A percentile compares a stretch with the other conserved stretches of the same genome.
Evolutionary conservation across 129 eudicot species (phyloP).

Genomic region (Lonicera japonica): DNA sequence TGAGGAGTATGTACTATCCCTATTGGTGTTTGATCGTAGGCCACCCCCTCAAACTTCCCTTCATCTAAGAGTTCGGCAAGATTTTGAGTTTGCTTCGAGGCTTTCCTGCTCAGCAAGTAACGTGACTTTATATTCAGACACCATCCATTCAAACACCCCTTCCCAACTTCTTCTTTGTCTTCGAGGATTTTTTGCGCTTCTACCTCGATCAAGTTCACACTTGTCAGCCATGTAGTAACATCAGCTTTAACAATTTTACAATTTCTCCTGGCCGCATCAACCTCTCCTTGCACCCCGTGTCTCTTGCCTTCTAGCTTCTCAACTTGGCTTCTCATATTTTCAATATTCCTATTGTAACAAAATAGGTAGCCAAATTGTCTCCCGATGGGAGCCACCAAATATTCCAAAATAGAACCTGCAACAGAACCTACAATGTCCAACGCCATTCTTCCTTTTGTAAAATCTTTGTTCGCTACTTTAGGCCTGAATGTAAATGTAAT

Average conservation of each 20-base stretch:
- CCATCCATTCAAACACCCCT: no score
- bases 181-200: neutral
- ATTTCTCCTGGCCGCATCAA: constrained; percentile 9
- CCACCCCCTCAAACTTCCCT: neutral
- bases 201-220: neutral
- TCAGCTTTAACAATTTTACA: neutral
- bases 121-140: constrained; percentile 6
- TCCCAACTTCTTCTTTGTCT: neutral
- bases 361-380: constrained; percentile 1
- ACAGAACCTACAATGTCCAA: no score
- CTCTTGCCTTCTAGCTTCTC: neutral
- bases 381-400: neutral
- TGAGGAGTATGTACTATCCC: neutral
- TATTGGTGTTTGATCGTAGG: neutral
- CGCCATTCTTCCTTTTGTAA: neutral
- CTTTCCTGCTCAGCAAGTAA: constrained; percentile 13
- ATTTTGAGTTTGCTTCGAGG: neutral
- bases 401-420: neutral
- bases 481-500: neutral
- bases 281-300: neutral
- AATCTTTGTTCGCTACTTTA: neutral
- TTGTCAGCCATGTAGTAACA: constrained; percentile 6
- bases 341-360: constrained; percentile 11
- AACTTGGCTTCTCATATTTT: neutral
- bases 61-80: neutral